phyloP scores from a whole-genome alignment of 495 filamentous ascomycete species.

The Tuber calosporum region DNA sequence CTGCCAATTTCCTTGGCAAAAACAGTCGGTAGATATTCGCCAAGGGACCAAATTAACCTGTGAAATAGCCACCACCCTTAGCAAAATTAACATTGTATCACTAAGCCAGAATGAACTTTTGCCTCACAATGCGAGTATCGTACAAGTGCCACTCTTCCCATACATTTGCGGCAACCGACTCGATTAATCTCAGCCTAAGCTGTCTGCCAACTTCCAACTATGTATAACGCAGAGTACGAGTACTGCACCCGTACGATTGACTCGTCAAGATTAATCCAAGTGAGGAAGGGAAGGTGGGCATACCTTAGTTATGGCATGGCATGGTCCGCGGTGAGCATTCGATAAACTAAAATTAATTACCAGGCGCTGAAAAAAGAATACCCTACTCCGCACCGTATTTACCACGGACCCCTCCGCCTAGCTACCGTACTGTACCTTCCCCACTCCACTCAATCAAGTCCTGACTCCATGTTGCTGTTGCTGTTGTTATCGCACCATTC shows the following conservation, averaged over 20 bases:
- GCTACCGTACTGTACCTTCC: not conserved
- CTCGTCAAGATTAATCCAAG: not conserved
- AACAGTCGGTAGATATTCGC: not conserved
- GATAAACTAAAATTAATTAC: not conserved
- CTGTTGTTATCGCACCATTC: conserved; percentile 1
- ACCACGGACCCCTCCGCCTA: not conserved
- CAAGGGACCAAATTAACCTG: not conserved
- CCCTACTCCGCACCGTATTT: not conserved
- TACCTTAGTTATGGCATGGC: not conserved
- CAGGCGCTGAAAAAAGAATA: not conserved
- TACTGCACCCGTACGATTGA: not conserved
- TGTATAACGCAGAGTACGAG: not conserved
- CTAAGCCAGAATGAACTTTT: not conserved
- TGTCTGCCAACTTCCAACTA: not conserved
- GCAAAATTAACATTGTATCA: not conserved
- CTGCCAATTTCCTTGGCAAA: not conserved
- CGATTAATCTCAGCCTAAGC: not conserved
- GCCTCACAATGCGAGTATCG: not conserved
- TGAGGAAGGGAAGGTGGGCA: not conserved
- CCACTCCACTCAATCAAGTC: not conserved
- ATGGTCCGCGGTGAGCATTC: not conserved
- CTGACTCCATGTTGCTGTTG: not conserved
- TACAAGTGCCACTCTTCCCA: not conserved
- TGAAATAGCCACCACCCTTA: not conserved
- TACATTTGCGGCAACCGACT: not conserved